A percentile compares a stretch with the other conserved stretches of the same genome.
Evolutionary conservation across 108 stramenopile genomes (phyloP).

Genomic region (Stephanodiscus minutulus): DNA sequence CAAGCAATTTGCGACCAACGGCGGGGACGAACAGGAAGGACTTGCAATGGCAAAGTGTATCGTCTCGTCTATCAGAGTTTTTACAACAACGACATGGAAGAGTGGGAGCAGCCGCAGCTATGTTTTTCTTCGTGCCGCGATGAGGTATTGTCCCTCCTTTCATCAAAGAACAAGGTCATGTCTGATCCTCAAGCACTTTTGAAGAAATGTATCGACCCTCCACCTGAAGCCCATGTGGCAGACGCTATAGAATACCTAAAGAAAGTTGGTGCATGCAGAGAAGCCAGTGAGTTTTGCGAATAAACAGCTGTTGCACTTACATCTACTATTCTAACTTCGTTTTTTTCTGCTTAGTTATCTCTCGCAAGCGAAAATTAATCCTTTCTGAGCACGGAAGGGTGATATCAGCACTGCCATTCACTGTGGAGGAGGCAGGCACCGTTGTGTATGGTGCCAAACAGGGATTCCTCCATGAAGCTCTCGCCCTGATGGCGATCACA

Average conservation of each 20-base stretch:
- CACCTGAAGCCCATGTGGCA: constrained; percentile 18
- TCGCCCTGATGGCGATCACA: constrained; percentile 43
- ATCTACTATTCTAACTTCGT: not conserved
- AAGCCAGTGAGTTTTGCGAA: not conserved
- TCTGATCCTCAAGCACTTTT: constrained; percentile 24
- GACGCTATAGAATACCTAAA: constrained; percentile 48
- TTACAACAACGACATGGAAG: constrained; percentile 28
- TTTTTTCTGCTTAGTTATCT: not conserved
- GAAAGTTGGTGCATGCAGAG: constrained; percentile 36
- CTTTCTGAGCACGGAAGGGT: constrained; percentile 43
- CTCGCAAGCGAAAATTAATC: constrained; percentile 17
- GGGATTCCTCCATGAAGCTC: constrained; percentile 49
- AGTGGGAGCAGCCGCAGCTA: constrained; percentile 40
- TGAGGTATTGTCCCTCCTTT: constrained; percentile 40
- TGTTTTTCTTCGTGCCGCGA: constrained; percentile 43
- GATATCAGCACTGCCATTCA: constrained; percentile 48
- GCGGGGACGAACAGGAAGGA: constrained; percentile 53
- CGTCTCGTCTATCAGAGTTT: constrained; percentile 45
- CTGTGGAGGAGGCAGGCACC: constrained; percentile 43
- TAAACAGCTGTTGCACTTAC: not conserved
- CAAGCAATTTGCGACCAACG: constrained; percentile 55
- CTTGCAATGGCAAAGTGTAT: constrained; percentile 47
- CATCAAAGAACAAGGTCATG: constrained; percentile 32
- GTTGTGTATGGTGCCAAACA: constrained; percentile 43
- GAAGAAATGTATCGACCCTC: constrained; percentile 49